Conservation (phyloP, 1,284 basidiomycete genomes). For the Sanguinoderma infundibulare region DNA sequence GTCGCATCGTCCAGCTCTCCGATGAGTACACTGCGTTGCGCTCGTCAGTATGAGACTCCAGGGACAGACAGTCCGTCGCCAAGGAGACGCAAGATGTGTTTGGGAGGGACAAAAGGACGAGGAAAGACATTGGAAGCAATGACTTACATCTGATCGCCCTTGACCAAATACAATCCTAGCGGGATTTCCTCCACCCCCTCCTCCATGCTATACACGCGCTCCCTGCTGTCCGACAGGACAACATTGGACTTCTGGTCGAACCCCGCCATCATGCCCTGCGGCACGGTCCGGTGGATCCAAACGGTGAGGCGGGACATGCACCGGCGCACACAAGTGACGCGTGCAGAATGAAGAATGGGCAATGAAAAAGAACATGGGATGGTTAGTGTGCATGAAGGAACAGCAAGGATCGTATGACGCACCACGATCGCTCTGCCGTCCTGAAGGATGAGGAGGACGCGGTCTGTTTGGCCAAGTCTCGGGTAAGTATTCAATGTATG, state of each 20-base stretch:
- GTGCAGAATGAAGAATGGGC: too few relatives aligned
- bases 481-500: constrained; percentile 6
- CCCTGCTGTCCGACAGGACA: constrained; percentile 89
- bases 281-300: background rate
- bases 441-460: constrained; percentile 86
- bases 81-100: too few relatives aligned
- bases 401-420: constrained; percentile 32
- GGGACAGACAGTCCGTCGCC: background rate
- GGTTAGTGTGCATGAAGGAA: background rate
- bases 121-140: background rate
- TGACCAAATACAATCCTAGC: constrained; percentile 95
- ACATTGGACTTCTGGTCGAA: constrained; percentile 94
- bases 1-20: constrained; percentile 89
- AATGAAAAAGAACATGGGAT: too few relatives aligned
- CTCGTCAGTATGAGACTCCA: background rate
- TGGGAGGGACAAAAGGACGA: background rate
- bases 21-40: constrained; percentile 72
- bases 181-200: constrained; percentile 95
- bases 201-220: constrained; percentile 48
- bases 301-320: background rate
- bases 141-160: constrained; percentile 95
- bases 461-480: constrained; percentile 50
- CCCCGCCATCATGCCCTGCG: constrained; percentile 85
- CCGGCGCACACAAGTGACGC: too few relatives aligned
- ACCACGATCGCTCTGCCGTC: constrained; percentile 90